phyloP scores from a whole-genome alignment of 2,329 filamentous ascomycete species.

The Leptographium radiaticola region DNA sequence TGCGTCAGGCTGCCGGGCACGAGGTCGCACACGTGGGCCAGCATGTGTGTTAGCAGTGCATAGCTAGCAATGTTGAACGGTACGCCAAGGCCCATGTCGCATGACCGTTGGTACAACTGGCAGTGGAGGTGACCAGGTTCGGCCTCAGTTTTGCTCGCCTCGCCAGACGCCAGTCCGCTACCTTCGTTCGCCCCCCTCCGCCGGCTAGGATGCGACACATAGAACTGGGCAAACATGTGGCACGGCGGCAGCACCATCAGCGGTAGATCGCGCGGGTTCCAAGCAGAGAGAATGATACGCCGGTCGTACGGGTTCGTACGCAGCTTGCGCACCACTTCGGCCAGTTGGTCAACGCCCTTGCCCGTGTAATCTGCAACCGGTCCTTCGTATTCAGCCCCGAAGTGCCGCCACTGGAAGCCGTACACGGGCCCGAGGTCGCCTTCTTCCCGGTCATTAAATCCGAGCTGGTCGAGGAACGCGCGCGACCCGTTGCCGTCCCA shows the following conservation, averaged over 20 bases:
- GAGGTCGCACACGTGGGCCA: conserved; percentile 75
- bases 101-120: conserved; percentile 83
- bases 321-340: conserved; percentile 79
- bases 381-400: conserved; percentile 80
- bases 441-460: conserved; percentile 65
- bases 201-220: conserved; percentile 60
- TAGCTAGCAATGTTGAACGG: conserved; percentile 98
- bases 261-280: conserved; percentile 78
- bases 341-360: conserved; percentile 85
- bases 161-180: conserved; percentile 9
- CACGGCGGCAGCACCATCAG: conserved; percentile 91
- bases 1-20: conserved; percentile 81
- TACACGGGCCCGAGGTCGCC: conserved; percentile 94
- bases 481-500: conserved; percentile 97
- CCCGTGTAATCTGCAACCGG: conserved; percentile 70
- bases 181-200: conserved; percentile 13
- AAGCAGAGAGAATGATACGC: conserved; percentile 79
- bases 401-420: conserved; percentile 98
- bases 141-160: conserved; percentile 3
- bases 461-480: conserved; percentile 75
- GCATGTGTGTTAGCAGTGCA: conserved; percentile 86
- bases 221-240: conserved; percentile 97
- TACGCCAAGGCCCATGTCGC: conserved; percentile 93
- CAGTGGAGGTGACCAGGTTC: conserved; percentile 60
- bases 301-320: conserved; percentile 76